A percentile compares a stretch with the other conserved stretches of the same genome.
Conservation (phyloP, 345 rosid species). For the Hibiscus syriacus region DNA sequence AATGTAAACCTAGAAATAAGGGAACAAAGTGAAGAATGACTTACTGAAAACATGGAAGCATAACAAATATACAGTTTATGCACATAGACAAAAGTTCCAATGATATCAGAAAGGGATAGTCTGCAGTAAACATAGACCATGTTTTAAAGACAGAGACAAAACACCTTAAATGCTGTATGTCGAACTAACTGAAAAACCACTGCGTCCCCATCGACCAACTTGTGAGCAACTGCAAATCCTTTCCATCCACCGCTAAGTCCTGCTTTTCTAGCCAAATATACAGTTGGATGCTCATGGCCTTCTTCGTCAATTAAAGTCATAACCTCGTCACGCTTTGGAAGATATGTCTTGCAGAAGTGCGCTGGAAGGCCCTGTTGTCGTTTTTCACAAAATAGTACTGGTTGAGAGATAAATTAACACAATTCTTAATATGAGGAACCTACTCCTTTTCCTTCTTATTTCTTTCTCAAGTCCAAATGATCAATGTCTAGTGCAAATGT, state of each 20-base stretch:
- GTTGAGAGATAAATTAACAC: not conserved
- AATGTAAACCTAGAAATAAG: slow-evolving; percentile 26
- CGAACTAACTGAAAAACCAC: slow-evolving; percentile 38
- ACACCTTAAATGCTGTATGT: slow-evolving; percentile 37
- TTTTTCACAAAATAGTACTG: not conserved
- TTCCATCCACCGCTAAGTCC: slow-evolving; percentile 80
- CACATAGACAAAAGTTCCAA: not conserved
- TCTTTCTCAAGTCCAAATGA: not conserved
- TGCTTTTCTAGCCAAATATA: slow-evolving; percentile 37
- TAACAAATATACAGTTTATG: not conserved
- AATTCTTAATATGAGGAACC: not conserved
- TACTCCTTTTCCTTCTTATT: not conserved
- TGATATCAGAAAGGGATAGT: not conserved
- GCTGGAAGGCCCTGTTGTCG: slow-evolving; percentile 43
- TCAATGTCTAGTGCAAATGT: not conserved
- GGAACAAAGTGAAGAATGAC: not conserved
- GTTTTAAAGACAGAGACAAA: not conserved
- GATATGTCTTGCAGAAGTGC: slow-evolving; percentile 38
- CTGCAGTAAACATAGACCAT: not conserved
- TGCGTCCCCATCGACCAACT: slow-evolving; percentile 62
- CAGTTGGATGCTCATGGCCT: slow-evolving; percentile 34
- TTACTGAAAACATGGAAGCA: not conserved
- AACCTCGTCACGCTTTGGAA: slow-evolving; percentile 36
- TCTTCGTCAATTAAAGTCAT: slow-evolving; percentile 42
- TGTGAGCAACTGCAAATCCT: slow-evolving; percentile 59